A percentile compares a stretch with the other conserved stretches of the same genome.
Conservation (phyloP, 2,329 filamentous ascomycete species). For the Trichoderma guizhouense region DNA sequence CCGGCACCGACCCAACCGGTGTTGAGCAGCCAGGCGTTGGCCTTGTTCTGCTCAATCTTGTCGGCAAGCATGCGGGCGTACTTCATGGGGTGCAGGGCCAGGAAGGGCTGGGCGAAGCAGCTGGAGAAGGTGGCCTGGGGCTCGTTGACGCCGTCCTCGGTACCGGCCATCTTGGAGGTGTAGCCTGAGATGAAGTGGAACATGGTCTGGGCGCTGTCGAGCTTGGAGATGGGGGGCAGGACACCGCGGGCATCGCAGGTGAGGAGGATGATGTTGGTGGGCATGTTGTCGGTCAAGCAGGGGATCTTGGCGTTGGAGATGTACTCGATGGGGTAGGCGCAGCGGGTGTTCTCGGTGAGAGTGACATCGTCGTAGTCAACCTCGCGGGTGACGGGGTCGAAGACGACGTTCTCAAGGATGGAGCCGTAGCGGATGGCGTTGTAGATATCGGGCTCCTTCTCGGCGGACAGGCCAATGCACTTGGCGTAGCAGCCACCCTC, state of each 20-base stretch:
- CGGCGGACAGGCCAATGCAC: constrained; percentile 91
- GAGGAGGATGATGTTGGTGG: constrained; percentile 95
- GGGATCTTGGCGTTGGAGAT: constrained; percentile 99
- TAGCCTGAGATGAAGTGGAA: constrained; percentile 99
- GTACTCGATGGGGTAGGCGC: constrained; percentile 98
- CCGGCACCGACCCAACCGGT: constrained; percentile 95
- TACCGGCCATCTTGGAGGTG: constrained; percentile 99
- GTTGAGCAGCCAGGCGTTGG: constrained; percentile 98
- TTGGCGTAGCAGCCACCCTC: constrained; percentile 99
- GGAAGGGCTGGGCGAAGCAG: constrained; percentile 98
- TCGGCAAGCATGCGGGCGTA: constrained; percentile 98
- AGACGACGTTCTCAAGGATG: constrained; percentile 97
- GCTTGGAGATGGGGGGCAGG: constrained; percentile 95
- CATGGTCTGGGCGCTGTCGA: constrained; percentile 93
- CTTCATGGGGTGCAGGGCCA: constrained; percentile 97
- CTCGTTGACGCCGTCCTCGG: constrained; percentile 94
- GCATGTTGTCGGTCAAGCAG: constrained; percentile 82
- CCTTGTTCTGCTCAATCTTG: constrained; percentile 93
- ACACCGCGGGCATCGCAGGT: constrained; percentile 98
- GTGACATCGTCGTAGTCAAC: constrained; percentile 96
- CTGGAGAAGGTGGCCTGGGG: constrained; percentile 98
- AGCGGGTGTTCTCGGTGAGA: constrained; percentile 96
- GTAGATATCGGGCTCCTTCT: constrained; percentile 99
- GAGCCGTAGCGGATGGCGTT: constrained; percentile 94
- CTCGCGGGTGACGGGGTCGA: constrained; percentile 81